Evolutionary conservation across 2,329 filamentous ascomycete genomes (phyloP).

Genomic region (Ascochyta koolunga): DNA sequence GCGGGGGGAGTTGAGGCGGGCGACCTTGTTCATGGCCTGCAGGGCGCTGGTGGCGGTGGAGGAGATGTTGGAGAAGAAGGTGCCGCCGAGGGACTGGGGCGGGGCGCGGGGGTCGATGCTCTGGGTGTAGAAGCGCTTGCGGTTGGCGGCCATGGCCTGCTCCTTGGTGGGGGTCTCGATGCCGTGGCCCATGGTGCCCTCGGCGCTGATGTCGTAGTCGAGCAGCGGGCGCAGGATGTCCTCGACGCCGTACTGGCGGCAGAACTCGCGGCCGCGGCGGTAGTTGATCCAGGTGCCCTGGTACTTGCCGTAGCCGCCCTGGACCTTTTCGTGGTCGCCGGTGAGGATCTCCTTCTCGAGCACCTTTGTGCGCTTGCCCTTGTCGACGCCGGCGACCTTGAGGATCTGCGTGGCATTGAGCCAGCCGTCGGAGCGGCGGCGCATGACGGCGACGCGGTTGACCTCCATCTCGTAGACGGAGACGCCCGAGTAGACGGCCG

Average conservation of each 20-base stretch:
- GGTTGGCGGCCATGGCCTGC: slow-evolving; percentile 90
- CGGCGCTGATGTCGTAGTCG: slow-evolving; percentile 80
- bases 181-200: slow-evolving; percentile 72
- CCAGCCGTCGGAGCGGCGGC: slow-evolving; percentile 92
- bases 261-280: slow-evolving; percentile 89
- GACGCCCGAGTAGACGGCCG: slow-evolving; percentile 90
- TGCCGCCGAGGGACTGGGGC: slow-evolving; percentile 71
- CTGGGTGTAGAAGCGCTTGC: slow-evolving; percentile 88
- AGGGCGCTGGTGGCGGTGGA: slow-evolving; percentile 91
- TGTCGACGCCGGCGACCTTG: slow-evolving; percentile 96
- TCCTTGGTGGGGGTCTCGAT: slow-evolving; percentile 97
- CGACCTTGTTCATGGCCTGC: slow-evolving; percentile 90
- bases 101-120: slow-evolving; percentile 71
- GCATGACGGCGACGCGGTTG: slow-evolving; percentile 92
- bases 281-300: slow-evolving; percentile 99
- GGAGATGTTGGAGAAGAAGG: slow-evolving; percentile 97
- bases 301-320: slow-evolving; percentile 98
- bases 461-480: slow-evolving; percentile 99
- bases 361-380: slow-evolving; percentile 96
- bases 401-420: slow-evolving; percentile 98
- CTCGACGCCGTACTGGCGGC: slow-evolving; percentile 77
- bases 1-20: slow-evolving; percentile 87
- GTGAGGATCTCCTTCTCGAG: slow-evolving; percentile 97
- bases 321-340: slow-evolving; percentile 97
- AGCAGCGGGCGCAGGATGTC: slow-evolving; percentile 75